Evolutionary conservation across 495 filamentous ascomycete genomes (phyloP).

Genomic region (Podospora australis): DNA sequence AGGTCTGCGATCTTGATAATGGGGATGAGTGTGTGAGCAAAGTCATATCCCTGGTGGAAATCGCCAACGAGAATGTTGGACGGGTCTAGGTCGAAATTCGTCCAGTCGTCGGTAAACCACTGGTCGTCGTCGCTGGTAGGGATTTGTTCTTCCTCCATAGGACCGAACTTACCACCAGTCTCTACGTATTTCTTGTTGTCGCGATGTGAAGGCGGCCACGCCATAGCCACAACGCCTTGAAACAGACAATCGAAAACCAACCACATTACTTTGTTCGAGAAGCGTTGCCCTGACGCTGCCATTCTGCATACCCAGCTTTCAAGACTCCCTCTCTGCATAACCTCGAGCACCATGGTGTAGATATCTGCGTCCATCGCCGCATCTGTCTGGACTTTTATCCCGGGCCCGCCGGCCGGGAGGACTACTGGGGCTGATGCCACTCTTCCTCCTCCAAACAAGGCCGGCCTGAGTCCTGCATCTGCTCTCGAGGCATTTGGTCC

Average conservation of each 20-base stretch:
- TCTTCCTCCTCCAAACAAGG: too few species aligned
- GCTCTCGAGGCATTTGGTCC: too few species aligned
- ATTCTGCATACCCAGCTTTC: neutral
- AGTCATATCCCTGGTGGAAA: neutral
- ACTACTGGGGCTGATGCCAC: too few species aligned
- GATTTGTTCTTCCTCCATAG: neutral
- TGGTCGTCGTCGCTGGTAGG: neutral
- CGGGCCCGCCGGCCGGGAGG: too few species aligned
- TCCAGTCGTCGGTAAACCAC: neutral
- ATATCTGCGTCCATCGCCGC: neutral
- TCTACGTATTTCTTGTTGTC: neutral
- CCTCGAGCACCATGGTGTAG: neutral
- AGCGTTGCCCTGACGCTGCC: neutral
- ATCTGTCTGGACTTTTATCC: too few species aligned
- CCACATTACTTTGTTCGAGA: neutral
- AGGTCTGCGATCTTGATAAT: neutral
- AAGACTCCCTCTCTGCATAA: neutral
- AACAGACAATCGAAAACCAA: neutral
- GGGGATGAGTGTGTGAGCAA: neutral
- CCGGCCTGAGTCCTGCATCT: too few species aligned
- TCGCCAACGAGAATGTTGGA: neutral
- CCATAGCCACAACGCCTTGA: neutral
- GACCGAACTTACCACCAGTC: neutral
- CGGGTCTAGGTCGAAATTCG: neutral
- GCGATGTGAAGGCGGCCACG: neutral